These are phyloP conservation scores for Hibiscus syriacus DNA, from an alignment of 345 rosid species.

Conservation along the genomic window DNA sequence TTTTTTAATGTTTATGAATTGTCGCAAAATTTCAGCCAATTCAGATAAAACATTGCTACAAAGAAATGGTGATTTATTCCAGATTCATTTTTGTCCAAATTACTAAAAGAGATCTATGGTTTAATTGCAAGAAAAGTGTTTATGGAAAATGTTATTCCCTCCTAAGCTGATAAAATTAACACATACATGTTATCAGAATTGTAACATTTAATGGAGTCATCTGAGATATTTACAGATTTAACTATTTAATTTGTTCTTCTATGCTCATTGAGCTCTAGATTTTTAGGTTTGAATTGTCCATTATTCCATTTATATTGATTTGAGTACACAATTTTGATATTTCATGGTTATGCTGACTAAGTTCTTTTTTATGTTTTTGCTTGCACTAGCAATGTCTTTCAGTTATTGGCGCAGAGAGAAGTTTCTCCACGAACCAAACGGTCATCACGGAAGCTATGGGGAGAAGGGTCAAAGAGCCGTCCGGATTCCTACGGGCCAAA, in stretches of 20 bases:
- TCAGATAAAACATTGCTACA: background rate
- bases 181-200: too few relatives aligned
- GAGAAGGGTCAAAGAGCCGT: conserved; percentile 32
- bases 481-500: conserved; percentile 22
- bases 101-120: background rate
- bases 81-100: background rate
- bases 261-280: too few relatives aligned
- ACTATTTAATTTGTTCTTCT: background rate
- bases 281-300: too few relatives aligned
- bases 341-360: background rate
- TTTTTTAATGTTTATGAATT: background rate
- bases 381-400: conserved; percentile 50
- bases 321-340: background rate
- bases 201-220: background rate
- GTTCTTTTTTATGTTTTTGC: background rate
- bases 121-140: background rate
- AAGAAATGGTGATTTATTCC: background rate
- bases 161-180: background rate
- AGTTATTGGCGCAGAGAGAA: conserved; percentile 59
- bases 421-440: conserved; percentile 51
- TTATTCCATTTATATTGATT: too few relatives aligned
- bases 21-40: background rate
- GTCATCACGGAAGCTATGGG: conserved; percentile 53
- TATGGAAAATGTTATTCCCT: background rate
- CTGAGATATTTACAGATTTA: background rate